phyloP scores from a whole-genome alignment of 2,329 filamentous ascomycete genomes.

The Colletotrichum truncatum region DNA sequence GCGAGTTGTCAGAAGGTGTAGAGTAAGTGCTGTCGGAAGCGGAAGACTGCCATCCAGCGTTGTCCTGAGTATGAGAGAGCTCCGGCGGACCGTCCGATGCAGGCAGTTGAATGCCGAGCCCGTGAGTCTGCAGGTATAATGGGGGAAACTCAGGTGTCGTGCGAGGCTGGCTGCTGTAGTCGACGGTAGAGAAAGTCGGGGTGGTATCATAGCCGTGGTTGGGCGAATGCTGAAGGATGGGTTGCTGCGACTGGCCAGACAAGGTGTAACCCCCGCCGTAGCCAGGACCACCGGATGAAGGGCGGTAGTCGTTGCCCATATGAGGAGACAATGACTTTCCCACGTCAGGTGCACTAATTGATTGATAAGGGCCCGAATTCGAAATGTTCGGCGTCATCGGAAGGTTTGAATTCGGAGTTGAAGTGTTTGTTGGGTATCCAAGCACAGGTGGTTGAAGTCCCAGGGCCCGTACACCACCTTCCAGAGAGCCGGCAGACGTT shows the following conservation, averaged over 20 bases:
- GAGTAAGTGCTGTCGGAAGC: conserved; percentile 59
- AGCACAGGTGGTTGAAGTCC: conserved; percentile 20
- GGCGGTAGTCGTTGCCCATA: conserved; percentile 28
- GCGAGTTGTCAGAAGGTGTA: conserved; percentile 51
- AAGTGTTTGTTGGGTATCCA: conserved; percentile 20
- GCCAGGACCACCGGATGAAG: conserved; percentile 19
- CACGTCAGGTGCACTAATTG: conserved; percentile 14
- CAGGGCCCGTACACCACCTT: conserved; percentile 11
- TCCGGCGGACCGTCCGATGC: conserved; percentile 23
- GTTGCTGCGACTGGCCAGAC: conserved; percentile 17
- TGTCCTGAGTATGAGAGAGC: conserved; percentile 41
- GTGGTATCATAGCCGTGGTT: conserved; percentile 11
- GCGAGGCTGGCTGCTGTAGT: conserved; percentile 30
- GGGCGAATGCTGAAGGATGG: conserved; percentile 16
- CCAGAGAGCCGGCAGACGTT: conserved; percentile 29
- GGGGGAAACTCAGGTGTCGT: conserved; percentile 26
- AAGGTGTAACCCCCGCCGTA: conserved; percentile 27
- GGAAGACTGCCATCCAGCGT: conserved; percentile 53
- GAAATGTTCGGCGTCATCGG: conserved; percentile 29
- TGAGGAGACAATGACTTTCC: conserved; percentile 29
- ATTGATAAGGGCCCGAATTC: conserved; percentile 10
- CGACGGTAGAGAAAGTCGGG: conserved; percentile 14
- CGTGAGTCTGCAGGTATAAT: conserved; percentile 26
- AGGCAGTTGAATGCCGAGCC: conserved; percentile 22
- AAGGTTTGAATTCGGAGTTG: conserved; percentile 13